Percentiles rank a stretch among this genome's conserved stretches.
These are phyloP conservation scores for Gossypium gossypioides DNA, from an alignment of 441 rosid genomes.

Conservation along the genomic window DNA sequence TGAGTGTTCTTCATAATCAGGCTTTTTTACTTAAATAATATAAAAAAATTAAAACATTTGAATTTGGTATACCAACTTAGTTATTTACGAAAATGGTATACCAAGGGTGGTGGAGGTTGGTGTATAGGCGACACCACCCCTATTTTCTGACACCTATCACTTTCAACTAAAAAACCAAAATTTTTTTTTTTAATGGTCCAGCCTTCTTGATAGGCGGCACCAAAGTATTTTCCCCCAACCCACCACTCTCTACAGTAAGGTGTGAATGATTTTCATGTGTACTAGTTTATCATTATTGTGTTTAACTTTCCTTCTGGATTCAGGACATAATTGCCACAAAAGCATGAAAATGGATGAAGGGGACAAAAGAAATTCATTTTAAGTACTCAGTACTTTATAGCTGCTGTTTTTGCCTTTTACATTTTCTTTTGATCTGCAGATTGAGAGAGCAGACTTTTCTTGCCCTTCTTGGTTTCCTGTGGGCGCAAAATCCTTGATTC, in stretches of 20 bases:
- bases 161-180: too few relatives aligned
- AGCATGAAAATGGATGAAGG: background rate
- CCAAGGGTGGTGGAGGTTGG: too few relatives aligned
- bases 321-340: background rate
- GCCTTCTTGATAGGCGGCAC: too few relatives aligned
- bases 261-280: conserved; percentile 27
- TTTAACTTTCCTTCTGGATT: background rate
- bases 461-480: conserved; percentile 87
- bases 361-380: background rate
- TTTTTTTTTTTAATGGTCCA: too few relatives aligned
- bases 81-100: too few relatives aligned
- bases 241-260: conserved; percentile 89
- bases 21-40: too few relatives aligned
- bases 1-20: too few relatives aligned
- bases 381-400: background rate
- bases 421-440: conserved; percentile 37
- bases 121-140: too few relatives aligned
- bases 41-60: too few relatives aligned
- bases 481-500: conserved; percentile 74
- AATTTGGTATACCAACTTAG: too few relatives aligned
- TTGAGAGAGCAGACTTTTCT: conserved; percentile 72
- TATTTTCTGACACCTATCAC: too few relatives aligned
- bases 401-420: background rate
- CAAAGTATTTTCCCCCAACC: too few relatives aligned
- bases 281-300: background rate